A percentile compares a stretch with the other conserved stretches of the same genome.
These are phyloP conservation scores for Phyllostachys edulis DNA, from an alignment of 176 grass and related monocot species.

Conservation along the genomic window DNA sequence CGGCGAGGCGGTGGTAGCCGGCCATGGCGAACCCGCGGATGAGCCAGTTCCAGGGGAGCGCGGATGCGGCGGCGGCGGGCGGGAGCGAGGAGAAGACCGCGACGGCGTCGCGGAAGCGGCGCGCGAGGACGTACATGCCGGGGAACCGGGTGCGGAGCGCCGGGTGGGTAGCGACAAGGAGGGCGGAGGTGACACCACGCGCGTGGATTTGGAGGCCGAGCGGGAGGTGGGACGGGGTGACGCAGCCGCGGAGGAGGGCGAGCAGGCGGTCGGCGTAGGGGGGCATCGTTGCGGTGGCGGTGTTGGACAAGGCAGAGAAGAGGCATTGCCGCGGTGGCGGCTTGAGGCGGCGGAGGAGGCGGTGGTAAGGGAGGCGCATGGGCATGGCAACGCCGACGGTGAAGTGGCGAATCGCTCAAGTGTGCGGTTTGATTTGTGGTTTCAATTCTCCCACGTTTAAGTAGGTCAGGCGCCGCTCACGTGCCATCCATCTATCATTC, in stretches of 20 bases:
- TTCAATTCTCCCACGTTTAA: background rate
- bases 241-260: slow-evolving; percentile 51
- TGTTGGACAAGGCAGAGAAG: background rate
- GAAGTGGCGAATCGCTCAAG: background rate
- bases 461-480: slow-evolving; percentile 29
- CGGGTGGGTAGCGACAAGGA: background rate
- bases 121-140: slow-evolving; percentile 66
- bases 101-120: slow-evolving; percentile 66
- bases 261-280: slow-evolving; percentile 31
- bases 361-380: slow-evolving; percentile 25
- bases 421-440: background rate
- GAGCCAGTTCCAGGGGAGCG: slow-evolving; percentile 93
- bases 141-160: slow-evolving; percentile 48
- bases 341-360: background rate
- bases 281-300: background rate
- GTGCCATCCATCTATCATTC: slow-evolving; percentile 43
- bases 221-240: slow-evolving; percentile 43
- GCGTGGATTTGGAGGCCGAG: slow-evolving; percentile 67
- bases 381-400: slow-evolving; percentile 27
- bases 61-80: slow-evolving; percentile 16
- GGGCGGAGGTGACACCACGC: slow-evolving; percentile 48
- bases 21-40: slow-evolving; percentile 67
- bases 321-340: background rate
- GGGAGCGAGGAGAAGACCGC: slow-evolving; percentile 59
- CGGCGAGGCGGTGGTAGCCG: slow-evolving; percentile 42